phyloP scores from a whole-genome alignment of 768 basidiomycete genomes.

The Leccinellum albellum region DNA sequence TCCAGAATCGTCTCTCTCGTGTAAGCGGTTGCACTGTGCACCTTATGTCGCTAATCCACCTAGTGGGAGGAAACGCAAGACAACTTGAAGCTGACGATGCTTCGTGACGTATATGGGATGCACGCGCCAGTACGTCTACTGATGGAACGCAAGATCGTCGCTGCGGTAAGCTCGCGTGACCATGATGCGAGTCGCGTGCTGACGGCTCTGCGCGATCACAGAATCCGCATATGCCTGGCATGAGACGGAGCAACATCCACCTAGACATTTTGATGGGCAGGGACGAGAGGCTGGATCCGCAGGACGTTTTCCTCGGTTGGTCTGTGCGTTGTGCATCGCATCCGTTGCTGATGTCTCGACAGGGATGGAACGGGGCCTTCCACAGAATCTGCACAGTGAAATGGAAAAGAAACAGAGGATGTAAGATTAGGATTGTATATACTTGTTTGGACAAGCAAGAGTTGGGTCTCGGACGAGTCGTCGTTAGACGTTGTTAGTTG shows the following conservation, averaged over 20 bases:
- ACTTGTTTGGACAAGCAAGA: slow-evolving; percentile 18
- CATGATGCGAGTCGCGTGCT: background rate
- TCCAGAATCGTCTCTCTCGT: slow-evolving; percentile 73
- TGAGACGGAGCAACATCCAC: slow-evolving; percentile 73
- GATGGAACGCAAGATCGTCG: slow-evolving; percentile 92
- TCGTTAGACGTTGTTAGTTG: background rate
- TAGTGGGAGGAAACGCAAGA: slow-evolving; percentile 96
- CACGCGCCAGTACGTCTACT: slow-evolving; percentile 85
- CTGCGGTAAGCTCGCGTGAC: slow-evolving; percentile 43
- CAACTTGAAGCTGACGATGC: slow-evolving; percentile 77
- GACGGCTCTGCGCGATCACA: slow-evolving; percentile 26
- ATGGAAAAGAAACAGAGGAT: slow-evolving; percentile 61
- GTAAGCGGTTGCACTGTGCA: slow-evolving; percentile 40
- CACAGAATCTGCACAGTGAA: slow-evolving; percentile 57
- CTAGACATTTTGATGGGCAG: slow-evolving; percentile 92
- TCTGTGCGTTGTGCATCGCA: slow-evolving; percentile 4
- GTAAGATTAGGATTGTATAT: slow-evolving; percentile 29
- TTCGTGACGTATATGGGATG: slow-evolving; percentile 80
- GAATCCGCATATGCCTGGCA: slow-evolving; percentile 64
- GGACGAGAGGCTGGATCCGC: slow-evolving; percentile 76
- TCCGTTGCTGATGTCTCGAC: slow-evolving; percentile 3
- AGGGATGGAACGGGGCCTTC: slow-evolving; percentile 53
- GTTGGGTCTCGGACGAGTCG: background rate
- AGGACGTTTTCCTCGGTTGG: slow-evolving; percentile 78
- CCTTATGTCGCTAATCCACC: background rate